Evolutionary conservation across 2,329 filamentous ascomycete genomes (phyloP), one percentile per base, ranked within the genome.

Genomic region (Chaetomium sp.): DNA sequence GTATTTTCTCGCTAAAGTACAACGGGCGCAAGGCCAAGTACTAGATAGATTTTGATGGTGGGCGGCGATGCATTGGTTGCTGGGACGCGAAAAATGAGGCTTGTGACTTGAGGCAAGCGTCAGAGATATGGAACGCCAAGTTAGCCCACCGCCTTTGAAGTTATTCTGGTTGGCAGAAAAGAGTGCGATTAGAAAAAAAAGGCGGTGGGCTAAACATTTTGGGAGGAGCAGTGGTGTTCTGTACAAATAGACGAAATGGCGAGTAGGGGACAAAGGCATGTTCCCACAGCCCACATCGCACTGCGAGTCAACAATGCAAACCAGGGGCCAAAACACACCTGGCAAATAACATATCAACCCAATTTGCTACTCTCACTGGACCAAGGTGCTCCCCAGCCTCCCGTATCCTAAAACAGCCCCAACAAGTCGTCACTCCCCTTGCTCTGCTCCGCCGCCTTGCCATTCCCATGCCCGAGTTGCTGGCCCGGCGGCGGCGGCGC

Each of bases 401-500:
- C 56, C 25, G 13, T 10, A 57, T 9, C 38, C 54, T 63, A 72
- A 63, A 72, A 70, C 62, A 72, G 53, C 25, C 70, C 70, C 57
- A 72, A 56, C 60, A 72, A 62, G 38, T 72, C 70, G 21, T 72
- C 70, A 47, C 62, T 67, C 23, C 65, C 68, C 57, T 67, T 64
- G 25, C 62, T 63, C 50, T 63, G 66, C 29, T 63, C 61, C 4
- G n/a, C 58, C 33, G 57, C 38, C 56, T 59, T 54, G 57, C 64
- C 65, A 21, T 60, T 65, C 42, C 65, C 73, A 23, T 75, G 72
- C 13, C 72, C 73, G 54, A 77, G 77, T 71, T 77, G 78, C 68
- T 87, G 74, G 72, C 82, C 80, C 4, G 89, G 81, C 19, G 90
- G 88, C 35, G 90, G 83, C 21, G 90, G 87, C 69, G 88, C 85